Base-by-base conservation (phyloP, 352 stramenopile species). In the Pythium brassicae region DNA sequence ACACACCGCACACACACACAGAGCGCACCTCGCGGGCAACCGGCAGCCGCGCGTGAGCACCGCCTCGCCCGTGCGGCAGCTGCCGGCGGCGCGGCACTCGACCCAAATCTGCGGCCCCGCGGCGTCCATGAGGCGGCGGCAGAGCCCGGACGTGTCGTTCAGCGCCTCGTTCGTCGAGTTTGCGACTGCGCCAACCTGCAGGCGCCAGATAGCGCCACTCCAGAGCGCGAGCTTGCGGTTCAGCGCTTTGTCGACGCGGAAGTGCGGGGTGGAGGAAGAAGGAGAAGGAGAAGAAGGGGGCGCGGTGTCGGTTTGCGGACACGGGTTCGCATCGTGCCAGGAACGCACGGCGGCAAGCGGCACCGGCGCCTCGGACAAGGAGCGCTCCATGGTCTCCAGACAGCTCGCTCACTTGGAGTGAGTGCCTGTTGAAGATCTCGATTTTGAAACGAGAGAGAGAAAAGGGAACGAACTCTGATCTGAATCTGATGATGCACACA, bases 151-250 rank as follows among this genome's bases (percentile, higher is more conserved):
- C 39, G 72, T 82, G 63, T 89, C 81, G 5, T 72, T 63, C 43
- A 96, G 72, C 22, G 59, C 55, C 53, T 94, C 82, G 56, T 86
- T 92, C 15, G 84, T 92, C 22, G 86, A 74, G 57, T 94, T 90
- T 11, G 87, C 78, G 57, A 95, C 80, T 11, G 77, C 84, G 53
- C 93, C 86, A 17, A 79, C 74, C 20, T 71, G 61, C 52, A 91
- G 63, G 2, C 49, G 61, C 73, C 77, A 84, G 29, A 88, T 63
- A 19, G 68, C 64, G 2, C 78, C 78, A 34, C 71, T 67, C 78
- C 78, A 87, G 42, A 91, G 65, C 39, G 69, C 69, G 23, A 91
- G 35, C 51, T 73, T 75, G 48, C 53, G 40, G 61, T 91, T 91
- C 15, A 91, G 49, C 23, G 42, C 15, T 17, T 32, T 19, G 39